Conservation (phyloP, 306 rosid species). For the Lathyrus tuberosus region DNA sequence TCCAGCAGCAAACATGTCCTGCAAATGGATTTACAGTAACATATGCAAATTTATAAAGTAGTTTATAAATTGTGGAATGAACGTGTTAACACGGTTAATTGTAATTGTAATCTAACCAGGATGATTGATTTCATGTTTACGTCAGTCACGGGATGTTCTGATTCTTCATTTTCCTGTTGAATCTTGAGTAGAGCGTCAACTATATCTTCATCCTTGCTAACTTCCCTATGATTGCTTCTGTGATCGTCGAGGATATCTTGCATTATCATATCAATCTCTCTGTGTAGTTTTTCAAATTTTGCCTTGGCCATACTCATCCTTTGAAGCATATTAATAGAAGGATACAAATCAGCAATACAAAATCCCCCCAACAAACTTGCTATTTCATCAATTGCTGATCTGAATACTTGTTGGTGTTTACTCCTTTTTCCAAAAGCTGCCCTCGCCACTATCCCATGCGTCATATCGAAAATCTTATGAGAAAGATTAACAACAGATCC, state of each 20-base stretch:
- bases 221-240: neutral
- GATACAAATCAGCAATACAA: conserved; percentile 30
- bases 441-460: neutral
- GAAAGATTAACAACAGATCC: too few relatives aligned
- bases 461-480: neutral
- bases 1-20: conserved; percentile 50
- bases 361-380: neutral
- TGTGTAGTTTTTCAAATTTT: neutral
- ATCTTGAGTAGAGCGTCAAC: conserved; percentile 41
- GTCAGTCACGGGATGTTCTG: neutral
- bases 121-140: conserved; percentile 35
- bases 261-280: conserved; percentile 18
- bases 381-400: neutral
- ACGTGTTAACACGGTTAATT: too few relatives aligned
- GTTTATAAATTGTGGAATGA: too few relatives aligned
- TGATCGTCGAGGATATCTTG: conserved; percentile 33
- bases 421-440: conserved; percentile 25
- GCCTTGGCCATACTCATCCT: neutral
- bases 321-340: conserved; percentile 31
- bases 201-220: conserved; percentile 20
- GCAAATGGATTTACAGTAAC: neutral
- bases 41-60: too few relatives aligned
- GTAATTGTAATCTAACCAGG: too few relatives aligned
- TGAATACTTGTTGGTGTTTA: conserved; percentile 3
- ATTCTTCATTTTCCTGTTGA: conserved; percentile 18